Evolutionary conservation across 2,329 filamentous ascomycete species (phyloP), one percentile per base, ranked within the genome.

Genomic region (Alternaria atra): DNA sequence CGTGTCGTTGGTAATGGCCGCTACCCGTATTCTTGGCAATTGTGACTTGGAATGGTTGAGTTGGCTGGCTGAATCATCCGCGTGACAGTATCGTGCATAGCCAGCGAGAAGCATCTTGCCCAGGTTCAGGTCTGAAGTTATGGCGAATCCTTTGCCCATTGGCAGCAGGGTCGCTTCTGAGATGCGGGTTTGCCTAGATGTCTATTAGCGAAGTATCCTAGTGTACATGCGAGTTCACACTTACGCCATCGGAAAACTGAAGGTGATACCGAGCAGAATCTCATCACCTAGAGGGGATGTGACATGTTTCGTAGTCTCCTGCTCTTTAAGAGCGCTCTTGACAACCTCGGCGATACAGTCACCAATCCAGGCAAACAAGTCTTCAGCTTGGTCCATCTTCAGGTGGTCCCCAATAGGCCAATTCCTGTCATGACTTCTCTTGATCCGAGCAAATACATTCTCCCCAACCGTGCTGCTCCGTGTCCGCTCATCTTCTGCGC

Each of bases 291-390:
- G 65, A 5, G 67, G 60, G 81, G 77, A 47, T 64, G 77, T 39
- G 2, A 59, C 37, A 42, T 61, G 61, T 15, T 52, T 55, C 20
- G 60, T 43, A 1, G 53, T 54, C 9, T 67, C 56, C 79, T 72
- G 43, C 35, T 75, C 70, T 5, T 81, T 70, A 61, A 84, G 82
- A 7, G 85, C 88, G 62, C 89, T 85, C 32, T 80, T 81, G 15
- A 94, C 88, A 4, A 94, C 90, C 61, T 90, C 84, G 13, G 90
- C 90, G 68, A 95, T 92, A 71, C 90, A 91, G 68, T 86, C 83
- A 27, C 91, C 92, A 66, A 95, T 92, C 91, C 91, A 95, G n/a
- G 84, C 80, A 76, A 95, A 95, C 2, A 94, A 81, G 58, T 89
- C 88, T 58, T 92, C 88, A 1, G 90, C 87, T 64, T 93, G 89